A percentile compares a stretch with the other conserved stretches of the same genome.
These are phyloP conservation scores for Apiotrichum sp. DNA, from an alignment of 1,284 basidiomycete species.

Conservation along the genomic window DNA sequence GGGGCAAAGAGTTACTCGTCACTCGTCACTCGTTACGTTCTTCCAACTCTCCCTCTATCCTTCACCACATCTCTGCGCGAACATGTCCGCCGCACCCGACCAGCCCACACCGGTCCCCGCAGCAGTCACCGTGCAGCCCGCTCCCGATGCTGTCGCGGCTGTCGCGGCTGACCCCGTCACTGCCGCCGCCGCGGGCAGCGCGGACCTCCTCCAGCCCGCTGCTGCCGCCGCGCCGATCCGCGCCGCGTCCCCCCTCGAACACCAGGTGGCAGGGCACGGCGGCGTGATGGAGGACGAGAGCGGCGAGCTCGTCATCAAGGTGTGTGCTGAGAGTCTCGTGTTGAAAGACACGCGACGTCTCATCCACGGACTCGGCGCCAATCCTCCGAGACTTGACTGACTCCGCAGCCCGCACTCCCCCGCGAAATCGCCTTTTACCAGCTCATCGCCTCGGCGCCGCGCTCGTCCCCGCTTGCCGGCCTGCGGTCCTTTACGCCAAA, in stretches of 20 bases:
- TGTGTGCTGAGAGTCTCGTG: constrained; percentile 20
- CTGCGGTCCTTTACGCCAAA: constrained; percentile 58
- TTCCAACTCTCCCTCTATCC: too few species aligned
- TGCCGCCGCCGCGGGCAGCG: not conserved
- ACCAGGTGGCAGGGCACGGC: constrained; percentile 83
- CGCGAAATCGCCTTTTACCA: constrained; percentile 79
- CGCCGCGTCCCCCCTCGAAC: constrained; percentile 36
- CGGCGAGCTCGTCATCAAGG: constrained; percentile 75
- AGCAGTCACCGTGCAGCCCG: too few species aligned
- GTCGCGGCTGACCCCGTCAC: not conserved
- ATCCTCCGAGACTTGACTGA: not conserved
- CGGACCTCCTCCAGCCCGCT: not conserved
- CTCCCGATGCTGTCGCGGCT: too few species aligned
- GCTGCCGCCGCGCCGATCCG: not conserved
- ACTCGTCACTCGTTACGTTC: too few species aligned
- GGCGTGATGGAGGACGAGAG: constrained; percentile 69
- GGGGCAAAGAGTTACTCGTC: too few species aligned
- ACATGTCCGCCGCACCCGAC: too few species aligned
- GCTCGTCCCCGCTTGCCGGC: constrained; percentile 19
- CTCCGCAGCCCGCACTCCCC: constrained; percentile 55
- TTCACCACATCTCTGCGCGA: too few species aligned
- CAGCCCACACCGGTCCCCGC: too few species aligned
- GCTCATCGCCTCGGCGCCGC: constrained; percentile 48
- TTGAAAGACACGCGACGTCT: too few species aligned
- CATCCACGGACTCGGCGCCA: too few species aligned